Conservation (phyloP, 73 alveolate species). For the Tetrahymena elliotti region DNA sequence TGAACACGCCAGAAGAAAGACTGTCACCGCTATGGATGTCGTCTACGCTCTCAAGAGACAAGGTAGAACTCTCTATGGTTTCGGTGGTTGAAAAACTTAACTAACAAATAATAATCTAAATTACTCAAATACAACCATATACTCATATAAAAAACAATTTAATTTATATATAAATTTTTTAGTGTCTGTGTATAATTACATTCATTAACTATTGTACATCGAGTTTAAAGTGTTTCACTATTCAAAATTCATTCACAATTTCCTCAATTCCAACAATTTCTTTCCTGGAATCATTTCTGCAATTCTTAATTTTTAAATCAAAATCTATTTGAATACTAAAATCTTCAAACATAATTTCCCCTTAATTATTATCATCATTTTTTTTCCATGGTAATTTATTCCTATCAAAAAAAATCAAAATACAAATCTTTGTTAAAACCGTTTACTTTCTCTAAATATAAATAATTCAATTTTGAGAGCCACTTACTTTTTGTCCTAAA, state of each 20-base stretch:
- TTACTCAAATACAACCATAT: not conserved
- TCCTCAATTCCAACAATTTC: not conserved
- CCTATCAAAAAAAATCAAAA: too few relatives aligned
- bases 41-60: conserved; percentile 73
- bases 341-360: too few relatives aligned
- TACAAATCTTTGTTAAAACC: not conserved
- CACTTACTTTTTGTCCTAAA: not conserved
- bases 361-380: too few relatives aligned
- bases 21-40: conserved; percentile 80
- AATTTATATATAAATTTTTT: not conserved
- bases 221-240: not conserved
- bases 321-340: too few relatives aligned
- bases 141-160: not conserved
- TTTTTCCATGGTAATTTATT: not conserved
- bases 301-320: too few relatives aligned
- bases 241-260: not conserved
- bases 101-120: not conserved
- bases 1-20: conserved; percentile 83
- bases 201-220: not conserved
- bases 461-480: not conserved
- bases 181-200: not conserved
- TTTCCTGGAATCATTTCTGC: not conserved
- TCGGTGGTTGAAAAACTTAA: conserved; percentile 42
- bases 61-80: conserved; percentile 79
- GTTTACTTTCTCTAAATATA: not conserved